phyloP scores from a whole-genome alignment of 2,329 filamentous ascomycete species.

The Aspergillus luchuensis region DNA sequence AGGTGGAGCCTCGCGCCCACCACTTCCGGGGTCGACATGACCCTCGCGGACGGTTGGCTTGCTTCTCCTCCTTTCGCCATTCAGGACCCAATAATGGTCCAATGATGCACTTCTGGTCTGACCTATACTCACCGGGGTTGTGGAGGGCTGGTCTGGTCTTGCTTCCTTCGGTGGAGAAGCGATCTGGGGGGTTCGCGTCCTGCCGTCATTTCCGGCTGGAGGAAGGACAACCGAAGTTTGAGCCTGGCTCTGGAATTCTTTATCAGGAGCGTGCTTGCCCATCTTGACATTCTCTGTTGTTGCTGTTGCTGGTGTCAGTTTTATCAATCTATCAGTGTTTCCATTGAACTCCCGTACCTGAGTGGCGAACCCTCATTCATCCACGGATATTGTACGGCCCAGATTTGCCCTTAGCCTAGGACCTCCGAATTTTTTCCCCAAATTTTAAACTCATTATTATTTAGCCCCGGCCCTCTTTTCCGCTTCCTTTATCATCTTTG shows the following conservation, averaged over 20 bases:
- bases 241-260: neutral
- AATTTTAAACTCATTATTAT: conserved; percentile 2
- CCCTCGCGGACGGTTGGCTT: neutral
- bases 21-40: neutral
- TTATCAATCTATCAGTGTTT: too few species aligned
- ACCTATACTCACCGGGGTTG: neutral
- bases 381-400: neutral
- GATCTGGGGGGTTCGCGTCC: neutral
- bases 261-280: neutral
- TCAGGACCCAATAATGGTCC: neutral
- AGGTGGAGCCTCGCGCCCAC: neutral
- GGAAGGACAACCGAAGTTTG: neutral
- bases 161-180: neutral
- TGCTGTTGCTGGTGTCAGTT: neutral
- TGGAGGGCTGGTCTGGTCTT: neutral
- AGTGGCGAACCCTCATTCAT: neutral
- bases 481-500: neutral
- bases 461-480: neutral
- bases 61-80: neutral
- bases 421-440: neutral
- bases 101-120: neutral
- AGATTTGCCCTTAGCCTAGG: neutral
- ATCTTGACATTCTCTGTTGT: neutral
- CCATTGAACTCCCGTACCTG: neutral
- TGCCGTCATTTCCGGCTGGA: neutral